Evolutionary conservation across 164 flowering plant genomes (phyloP).

Genomic region (Buxus sempervirens): DNA sequence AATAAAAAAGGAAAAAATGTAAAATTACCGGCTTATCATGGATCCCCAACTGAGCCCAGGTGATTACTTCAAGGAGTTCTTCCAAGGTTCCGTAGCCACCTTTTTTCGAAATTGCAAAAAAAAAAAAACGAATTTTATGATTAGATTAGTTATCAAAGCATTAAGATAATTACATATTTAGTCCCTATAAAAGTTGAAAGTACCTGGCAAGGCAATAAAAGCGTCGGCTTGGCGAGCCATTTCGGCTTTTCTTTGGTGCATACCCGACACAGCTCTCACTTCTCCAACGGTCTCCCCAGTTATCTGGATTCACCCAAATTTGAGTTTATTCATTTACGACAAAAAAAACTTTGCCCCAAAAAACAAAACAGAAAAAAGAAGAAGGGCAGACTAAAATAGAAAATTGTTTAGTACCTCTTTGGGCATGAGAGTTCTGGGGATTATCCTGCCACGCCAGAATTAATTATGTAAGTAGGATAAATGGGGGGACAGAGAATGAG

Average conservation of each 20-base stretch:
- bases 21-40: slow-evolving; percentile 62
- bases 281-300: slow-evolving; percentile 77
- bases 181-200: neutral
- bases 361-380: too few relatives aligned
- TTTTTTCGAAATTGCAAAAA: slow-evolving; percentile 1
- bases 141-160: neutral
- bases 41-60: slow-evolving; percentile 78
- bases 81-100: slow-evolving; percentile 78
- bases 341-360: too few relatives aligned
- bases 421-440: slow-evolving; percentile 75
- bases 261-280: slow-evolving; percentile 64
- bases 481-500: too few relatives aligned
- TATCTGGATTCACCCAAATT: slow-evolving; percentile 30
- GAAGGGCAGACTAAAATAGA: neutral
- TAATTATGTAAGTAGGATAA: too few relatives aligned
- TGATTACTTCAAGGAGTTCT: slow-evolving; percentile 70
- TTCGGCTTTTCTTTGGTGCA: slow-evolving; percentile 89
- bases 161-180: neutral
- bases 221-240: slow-evolving; percentile 93
- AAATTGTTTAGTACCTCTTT: slow-evolving; percentile 50
- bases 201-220: slow-evolving; percentile 82
- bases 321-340: neutral
- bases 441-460: slow-evolving; percentile 45
- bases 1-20: neutral
- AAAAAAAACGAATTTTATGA: too few relatives aligned